A percentile compares a stretch with the other conserved stretches of the same genome.
Conservation (phyloP, 805 yeast genomes). For the Metschnikowia borealis region DNA sequence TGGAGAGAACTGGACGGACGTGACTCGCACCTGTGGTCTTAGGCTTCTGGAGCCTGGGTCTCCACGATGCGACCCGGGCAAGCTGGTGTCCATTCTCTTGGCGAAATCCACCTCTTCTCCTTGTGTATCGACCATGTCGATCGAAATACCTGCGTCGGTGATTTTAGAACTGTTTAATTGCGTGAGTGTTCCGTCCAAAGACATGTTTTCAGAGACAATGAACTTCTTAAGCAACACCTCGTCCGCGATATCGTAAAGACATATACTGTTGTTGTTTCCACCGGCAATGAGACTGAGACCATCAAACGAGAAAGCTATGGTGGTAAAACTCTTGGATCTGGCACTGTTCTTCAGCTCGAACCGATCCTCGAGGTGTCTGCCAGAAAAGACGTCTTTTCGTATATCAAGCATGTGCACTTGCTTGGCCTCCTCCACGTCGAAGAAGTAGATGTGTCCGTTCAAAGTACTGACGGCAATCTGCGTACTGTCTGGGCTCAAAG, state of each 20-base stretch:
- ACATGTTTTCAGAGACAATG: constrained; percentile 84
- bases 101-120: constrained; percentile 86
- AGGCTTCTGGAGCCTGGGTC: constrained; percentile 73
- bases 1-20: constrained; percentile 79
- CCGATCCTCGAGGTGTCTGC: constrained; percentile 78
- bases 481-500: constrained; percentile 91
- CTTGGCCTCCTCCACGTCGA: constrained; percentile 77
- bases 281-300: constrained; percentile 87
- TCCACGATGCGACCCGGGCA: constrained; percentile 82
- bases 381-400: constrained; percentile 78
- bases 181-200: constrained; percentile 81
- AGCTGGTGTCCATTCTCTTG: constrained; percentile 65
- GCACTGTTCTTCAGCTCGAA: constrained; percentile 77
- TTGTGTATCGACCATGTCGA: constrained; percentile 74
- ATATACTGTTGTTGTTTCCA: constrained; percentile 87
- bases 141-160: constrained; percentile 78
- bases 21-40: constrained; percentile 80
- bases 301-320: constrained; percentile 82
- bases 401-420: constrained; percentile 85
- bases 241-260: constrained; percentile 85
- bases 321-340: constrained; percentile 78
- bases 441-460: constrained; percentile 81
- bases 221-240: constrained; percentile 82
- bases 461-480: constrained; percentile 83
- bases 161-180: constrained; percentile 73